These are phyloP conservation scores for Dysphania ambrosioides DNA, from an alignment of 148 eudicot genomes.

Conservation along the genomic window DNA sequence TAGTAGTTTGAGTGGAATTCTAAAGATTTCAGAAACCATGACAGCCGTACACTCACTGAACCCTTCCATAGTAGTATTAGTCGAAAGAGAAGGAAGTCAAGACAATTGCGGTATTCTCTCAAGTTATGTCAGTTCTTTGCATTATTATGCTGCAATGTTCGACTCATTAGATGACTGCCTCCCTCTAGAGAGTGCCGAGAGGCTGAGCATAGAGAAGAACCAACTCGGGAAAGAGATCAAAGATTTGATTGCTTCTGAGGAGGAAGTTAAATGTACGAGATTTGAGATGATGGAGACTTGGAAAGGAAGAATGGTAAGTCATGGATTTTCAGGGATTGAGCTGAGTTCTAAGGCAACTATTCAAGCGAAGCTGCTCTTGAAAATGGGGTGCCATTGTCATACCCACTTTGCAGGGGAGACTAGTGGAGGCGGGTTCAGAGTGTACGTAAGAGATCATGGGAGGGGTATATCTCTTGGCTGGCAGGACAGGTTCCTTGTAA, in stretches of 20 bases:
- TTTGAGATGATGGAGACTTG: conserved; percentile 66
- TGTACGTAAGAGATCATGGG: conserved; percentile 46
- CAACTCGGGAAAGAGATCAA: conserved; percentile 68
- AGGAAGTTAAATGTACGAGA: conserved; percentile 21
- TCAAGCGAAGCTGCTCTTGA: conserved; percentile 66
- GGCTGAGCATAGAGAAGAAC: conserved; percentile 66
- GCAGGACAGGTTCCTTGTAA: conserved; percentile 59
- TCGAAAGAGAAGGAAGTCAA: conserved; percentile 58
- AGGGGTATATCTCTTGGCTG: conserved; percentile 58
- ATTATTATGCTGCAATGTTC: conserved; percentile 76
- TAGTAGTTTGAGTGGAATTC: conserved; percentile 31
- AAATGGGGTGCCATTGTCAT: conserved; percentile 55
- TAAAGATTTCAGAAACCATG: conserved; percentile 47
- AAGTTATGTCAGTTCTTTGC: conserved; percentile 62
- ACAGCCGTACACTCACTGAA: conserved; percentile 31
- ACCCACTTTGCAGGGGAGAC: conserved; percentile 45
- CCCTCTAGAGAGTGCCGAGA: conserved; percentile 52
- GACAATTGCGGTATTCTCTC: conserved; percentile 43
- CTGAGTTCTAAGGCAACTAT: conserved; percentile 54
- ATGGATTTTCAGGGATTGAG: conserved; percentile 50
- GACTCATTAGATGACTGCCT: conserved; percentile 74
- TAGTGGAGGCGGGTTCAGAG: conserved; percentile 50
- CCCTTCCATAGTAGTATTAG: conserved; percentile 53
- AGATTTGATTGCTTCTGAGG: conserved; percentile 35
- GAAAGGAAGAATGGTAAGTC: conserved; percentile 58